phyloP scores from a whole-genome alignment of 805 yeast species.

The Priceomyces castillae region DNA sequence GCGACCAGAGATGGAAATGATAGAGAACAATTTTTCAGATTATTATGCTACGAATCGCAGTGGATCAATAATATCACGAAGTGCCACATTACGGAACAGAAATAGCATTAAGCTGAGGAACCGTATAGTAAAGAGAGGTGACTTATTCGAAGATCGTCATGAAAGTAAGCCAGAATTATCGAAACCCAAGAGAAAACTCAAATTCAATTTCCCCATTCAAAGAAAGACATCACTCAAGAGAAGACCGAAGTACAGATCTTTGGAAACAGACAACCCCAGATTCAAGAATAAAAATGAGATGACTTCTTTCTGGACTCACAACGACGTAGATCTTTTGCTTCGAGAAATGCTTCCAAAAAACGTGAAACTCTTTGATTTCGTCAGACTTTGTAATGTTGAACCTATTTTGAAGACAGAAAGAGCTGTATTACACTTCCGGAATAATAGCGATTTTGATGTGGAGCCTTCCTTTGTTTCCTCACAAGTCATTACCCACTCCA shows the following conservation, averaged over 20 bases:
- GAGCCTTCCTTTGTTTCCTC: neutral
- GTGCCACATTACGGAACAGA: slow-evolving; percentile 31
- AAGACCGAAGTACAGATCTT: slow-evolving; percentile 18
- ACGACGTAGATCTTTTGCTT: slow-evolving; percentile 21
- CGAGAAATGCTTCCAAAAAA: slow-evolving; percentile 27
- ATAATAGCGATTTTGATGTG: slow-evolving; percentile 2
- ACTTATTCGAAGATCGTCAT: slow-evolving; percentile 4
- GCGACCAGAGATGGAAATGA: neutral
- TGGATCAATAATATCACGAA: slow-evolving; percentile 28
- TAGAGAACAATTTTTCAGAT: neutral
- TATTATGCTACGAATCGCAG: neutral
- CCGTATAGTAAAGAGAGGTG: slow-evolving; percentile 22
- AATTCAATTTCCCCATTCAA: slow-evolving; percentile 34
- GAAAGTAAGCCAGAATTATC: neutral
- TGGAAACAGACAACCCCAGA: slow-evolving; percentile 14
- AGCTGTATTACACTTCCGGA: slow-evolving; percentile 4
- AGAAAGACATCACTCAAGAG: slow-evolving; percentile 31
- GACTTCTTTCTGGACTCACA: slow-evolving; percentile 16
- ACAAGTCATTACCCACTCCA: slow-evolving; percentile 14
- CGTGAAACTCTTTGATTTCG: slow-evolving; percentile 25
- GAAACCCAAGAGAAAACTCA: slow-evolving; percentile 7
- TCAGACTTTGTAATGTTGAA: slow-evolving; percentile 12
- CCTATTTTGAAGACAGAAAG: slow-evolving; percentile 10
- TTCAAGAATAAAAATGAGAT: slow-evolving; percentile 22
- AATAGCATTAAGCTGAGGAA: slow-evolving; percentile 28